Percentiles rank a stretch among this genome's conserved stretches.
Conservation (phyloP, 352 stramenopile genomes). For the Phytophthora vignae region DNA sequence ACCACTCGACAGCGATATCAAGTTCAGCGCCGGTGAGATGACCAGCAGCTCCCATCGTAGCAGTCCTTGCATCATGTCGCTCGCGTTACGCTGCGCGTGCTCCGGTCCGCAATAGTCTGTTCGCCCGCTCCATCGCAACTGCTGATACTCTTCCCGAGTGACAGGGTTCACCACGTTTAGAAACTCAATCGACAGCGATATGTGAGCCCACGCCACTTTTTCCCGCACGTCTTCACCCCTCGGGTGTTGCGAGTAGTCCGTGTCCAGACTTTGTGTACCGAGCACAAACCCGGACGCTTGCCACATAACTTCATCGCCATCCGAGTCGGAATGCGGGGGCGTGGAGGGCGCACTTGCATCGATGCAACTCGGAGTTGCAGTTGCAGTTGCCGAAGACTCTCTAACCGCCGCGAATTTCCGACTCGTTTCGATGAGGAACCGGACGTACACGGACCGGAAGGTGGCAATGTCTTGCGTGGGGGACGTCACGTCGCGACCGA, state of each 20-base stretch:
- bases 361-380: slow-evolving; percentile 13
- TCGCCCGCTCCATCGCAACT: slow-evolving; percentile 49
- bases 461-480: slow-evolving; percentile 35
- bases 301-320: slow-evolving; percentile 19
- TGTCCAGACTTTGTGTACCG: slow-evolving; percentile 51
- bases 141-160: slow-evolving; percentile 35
- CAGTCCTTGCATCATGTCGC: slow-evolving; percentile 47
- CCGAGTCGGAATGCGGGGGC: slow-evolving; percentile 21
- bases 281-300: slow-evolving; percentile 43
- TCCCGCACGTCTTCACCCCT: slow-evolving; percentile 6
- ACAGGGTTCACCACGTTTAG: slow-evolving; percentile 36
- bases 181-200: slow-evolving; percentile 55
- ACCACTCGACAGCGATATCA: slow-evolving; percentile 19
- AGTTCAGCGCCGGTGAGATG: slow-evolving; percentile 41
- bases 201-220: slow-evolving; percentile 43
- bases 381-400: slow-evolving; percentile 1
- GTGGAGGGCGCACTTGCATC: slow-evolving; percentile 25
- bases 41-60: slow-evolving; percentile 51
- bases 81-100: slow-evolving; percentile 47
- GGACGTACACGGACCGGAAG: slow-evolving; percentile 53
- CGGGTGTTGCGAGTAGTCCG: slow-evolving; percentile 19
- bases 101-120: slow-evolving; percentile 50
- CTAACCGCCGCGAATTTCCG: slow-evolving; percentile 13
- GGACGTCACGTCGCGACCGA: slow-evolving; percentile 44
- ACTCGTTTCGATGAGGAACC: slow-evolving; percentile 49